Evolutionary conservation across 1,139 yeast genomes (phyloP), one percentile per base, ranked within the genome.

Genomic region (Insectozyma bohioensis): DNA sequence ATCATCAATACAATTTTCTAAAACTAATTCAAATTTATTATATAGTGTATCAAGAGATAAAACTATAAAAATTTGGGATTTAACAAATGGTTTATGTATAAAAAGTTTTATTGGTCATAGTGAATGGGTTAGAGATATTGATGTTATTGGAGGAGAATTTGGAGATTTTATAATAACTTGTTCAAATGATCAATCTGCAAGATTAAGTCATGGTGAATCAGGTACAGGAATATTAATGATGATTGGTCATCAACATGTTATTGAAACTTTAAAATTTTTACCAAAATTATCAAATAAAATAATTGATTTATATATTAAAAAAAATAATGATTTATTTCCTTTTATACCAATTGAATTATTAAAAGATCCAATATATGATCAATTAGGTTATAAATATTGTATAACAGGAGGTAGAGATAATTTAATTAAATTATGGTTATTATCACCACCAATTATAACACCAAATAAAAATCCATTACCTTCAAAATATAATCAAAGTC

Each of bases 391-490:
- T 56, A 80, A 80, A 48, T 80, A 80, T 49, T 78, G 90, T 38
- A 78, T 83, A 2, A 79, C 95, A 6, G 88, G 85, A 13, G 87
- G 95, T 3, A 69, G 97, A 46, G 97, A 90, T 56, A 83, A 84
- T 48, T 55, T 75, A 2, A 69, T 90, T 24, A 78, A 79, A 45
- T 61, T 90, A 16, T 90, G 97, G 97, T 68, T 80, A 32, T 53
- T 82, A 8, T 87, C 88, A 1, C 62, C 80, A 1, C 87, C 90
- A 0, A 28, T 30, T 10, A 61, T 64, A 3, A 58, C 71, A 15
- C 72, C 80, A 2, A 78, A 78, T 43, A 62, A 78, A 21, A 61
- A 71, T 8, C 88, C 87, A 4, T 49, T 68, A 30, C 85, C 88
- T 0, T 61, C 80, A 0, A 52, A 53, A 24, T 47, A 56, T 17